Conservation (phyloP, 371 early-diverging fungal genomes). For the Rhizopus microsporus region DNA sequence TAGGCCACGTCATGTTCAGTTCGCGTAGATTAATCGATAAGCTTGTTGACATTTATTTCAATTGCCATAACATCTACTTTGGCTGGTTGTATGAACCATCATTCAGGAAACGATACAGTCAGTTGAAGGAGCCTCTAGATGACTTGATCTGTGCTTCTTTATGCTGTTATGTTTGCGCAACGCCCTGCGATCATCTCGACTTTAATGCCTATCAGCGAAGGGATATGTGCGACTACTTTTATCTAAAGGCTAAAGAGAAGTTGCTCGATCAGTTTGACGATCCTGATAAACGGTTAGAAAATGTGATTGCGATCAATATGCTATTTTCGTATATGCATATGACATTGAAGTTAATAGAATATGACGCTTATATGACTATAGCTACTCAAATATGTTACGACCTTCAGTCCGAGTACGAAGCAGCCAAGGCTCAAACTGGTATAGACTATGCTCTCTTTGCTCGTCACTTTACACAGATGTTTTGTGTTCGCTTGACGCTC, state of each 20-base stretch:
- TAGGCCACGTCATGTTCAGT: not conserved
- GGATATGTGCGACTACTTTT: too few species aligned
- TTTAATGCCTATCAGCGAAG: not conserved
- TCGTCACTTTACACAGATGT: not conserved
- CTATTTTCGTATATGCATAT: constrained; percentile 13
- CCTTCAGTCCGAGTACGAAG: constrained; percentile 1
- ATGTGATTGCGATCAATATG: constrained; percentile 13
- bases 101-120: not conserved
- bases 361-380: constrained; percentile 4
- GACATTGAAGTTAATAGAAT: constrained; percentile 11
- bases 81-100: constrained; percentile 15
- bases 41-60: constrained; percentile 11
- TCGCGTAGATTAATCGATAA: not conserved
- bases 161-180: constrained; percentile 15
- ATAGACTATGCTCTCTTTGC: constrained; percentile 7
- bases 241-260: constrained; percentile 12
- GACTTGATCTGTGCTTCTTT: constrained; percentile 13
- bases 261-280: constrained; percentile 23
- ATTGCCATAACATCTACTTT: constrained; percentile 11
- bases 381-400: constrained; percentile 20
- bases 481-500: not conserved
- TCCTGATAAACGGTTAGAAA: constrained; percentile 21
- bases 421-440: not conserved
- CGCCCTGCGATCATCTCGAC: constrained; percentile 11
- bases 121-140: not conserved